Evolutionary conservation across 2,329 filamentous ascomycete genomes (phyloP).

Genomic region (Didymella lethalis): DNA sequence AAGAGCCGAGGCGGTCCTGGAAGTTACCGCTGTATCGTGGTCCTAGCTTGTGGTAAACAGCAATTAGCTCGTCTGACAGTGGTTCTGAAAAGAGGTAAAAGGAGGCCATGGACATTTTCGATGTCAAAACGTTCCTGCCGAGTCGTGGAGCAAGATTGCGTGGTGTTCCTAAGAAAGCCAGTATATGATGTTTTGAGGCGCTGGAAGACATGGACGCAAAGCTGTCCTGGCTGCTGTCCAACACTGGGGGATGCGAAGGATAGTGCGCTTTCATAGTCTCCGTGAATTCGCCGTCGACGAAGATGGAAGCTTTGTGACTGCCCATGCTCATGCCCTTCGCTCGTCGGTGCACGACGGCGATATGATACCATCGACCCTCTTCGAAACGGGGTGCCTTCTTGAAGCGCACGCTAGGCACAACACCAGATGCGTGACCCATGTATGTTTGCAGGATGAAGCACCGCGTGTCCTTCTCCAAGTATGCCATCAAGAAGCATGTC

Average conservation of each 20-base stretch:
- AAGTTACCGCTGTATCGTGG: constrained; percentile 95
- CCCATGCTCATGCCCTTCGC: constrained; percentile 71
- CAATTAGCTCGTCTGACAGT: constrained; percentile 88
- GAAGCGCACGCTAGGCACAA: constrained; percentile 88
- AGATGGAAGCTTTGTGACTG: constrained; percentile 83
- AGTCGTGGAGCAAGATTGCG: constrained; percentile 81
- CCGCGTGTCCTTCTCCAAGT: constrained; percentile 89
- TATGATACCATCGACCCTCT: constrained; percentile 87
- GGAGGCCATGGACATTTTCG: constrained; percentile 88
- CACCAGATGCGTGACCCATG: constrained; percentile 71
- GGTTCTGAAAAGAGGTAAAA: constrained; percentile 88
- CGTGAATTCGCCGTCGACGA: constrained; percentile 90
- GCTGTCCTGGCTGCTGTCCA: constrained; percentile 69
- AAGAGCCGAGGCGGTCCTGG: constrained; percentile 92
- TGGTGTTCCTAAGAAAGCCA: constrained; percentile 93
- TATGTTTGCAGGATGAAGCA: constrained; percentile 98
- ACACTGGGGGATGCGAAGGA: constrained; percentile 74
- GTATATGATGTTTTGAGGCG: constrained; percentile 72
- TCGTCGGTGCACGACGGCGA: constrained; percentile 84
- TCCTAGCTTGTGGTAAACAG: constrained; percentile 89
- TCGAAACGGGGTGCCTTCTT: constrained; percentile 84
- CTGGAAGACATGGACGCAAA: constrained; percentile 71
- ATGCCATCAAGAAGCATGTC: constrained; percentile 91
- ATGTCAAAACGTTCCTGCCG: constrained; percentile 75
- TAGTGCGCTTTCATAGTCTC: constrained; percentile 92